Evolutionary conservation across 306 rosid species (phyloP), one percentile per base, ranked within the genome.

Genomic region (Cicer yamashitae): DNA sequence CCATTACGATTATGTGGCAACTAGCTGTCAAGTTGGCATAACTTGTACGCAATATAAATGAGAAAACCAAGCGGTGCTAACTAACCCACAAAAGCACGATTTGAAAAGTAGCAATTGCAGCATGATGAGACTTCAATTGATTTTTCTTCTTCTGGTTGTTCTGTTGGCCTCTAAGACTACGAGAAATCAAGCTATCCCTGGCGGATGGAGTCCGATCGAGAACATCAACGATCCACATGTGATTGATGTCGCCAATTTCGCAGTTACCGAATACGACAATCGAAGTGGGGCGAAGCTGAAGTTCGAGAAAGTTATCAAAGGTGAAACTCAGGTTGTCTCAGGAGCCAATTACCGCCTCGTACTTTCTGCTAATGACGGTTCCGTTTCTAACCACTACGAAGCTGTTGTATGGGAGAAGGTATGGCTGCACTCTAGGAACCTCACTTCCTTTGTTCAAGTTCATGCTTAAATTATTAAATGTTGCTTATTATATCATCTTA

Each of bases 371-470:
- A n/a, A 57, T 6, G 66, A 65, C 2, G 75, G 75, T 6, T 59
- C 67, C 0, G 4, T 15, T 43, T 7, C 72, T 7, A 62, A 56
- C 8, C 20, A 70, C 0, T 88, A 85, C 12, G 22, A 53, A 66
- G 86, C 82, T 1, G 1, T 83, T 2, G 86, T 88, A 6, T 81
- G 56, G 41, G 91, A 85, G 8, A 79, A 71, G 70, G 1, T 12
- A 2, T 85, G 85, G 86, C 7, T n/a, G 82, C 37, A 76, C 73
- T 30, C 6, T n/a, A 74, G 71, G 59, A 58, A 50, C 15, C 84
- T 80, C 30, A 67, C 66, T 67, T 67, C 76, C 17, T 74, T 80
- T 62, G 7, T 12, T 8, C 68, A 46, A n/a, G 1, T 6, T 1
- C 47, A 38, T n/a, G 46, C 8, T 22, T 22, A 4, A 22, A 22